phyloP scores from a whole-genome alignment of 768 basidiomycete genomes.

The Mycena metata region DNA sequence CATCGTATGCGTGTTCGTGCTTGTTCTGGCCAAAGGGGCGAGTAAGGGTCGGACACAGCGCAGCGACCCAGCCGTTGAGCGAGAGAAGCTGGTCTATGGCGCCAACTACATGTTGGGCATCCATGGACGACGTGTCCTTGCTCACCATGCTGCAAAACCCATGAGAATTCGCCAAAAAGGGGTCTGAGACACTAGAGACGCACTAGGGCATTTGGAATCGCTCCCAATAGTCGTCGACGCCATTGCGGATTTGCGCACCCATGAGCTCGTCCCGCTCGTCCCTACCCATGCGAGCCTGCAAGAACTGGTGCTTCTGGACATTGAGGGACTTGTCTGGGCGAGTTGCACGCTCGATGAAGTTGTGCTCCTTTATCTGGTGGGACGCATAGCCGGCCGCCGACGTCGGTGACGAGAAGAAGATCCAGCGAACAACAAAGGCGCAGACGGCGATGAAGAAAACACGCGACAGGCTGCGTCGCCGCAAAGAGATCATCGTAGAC shows the following conservation, averaged over 20 bases:
- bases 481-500: conserved; percentile 52
- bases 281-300: conserved; percentile 90
- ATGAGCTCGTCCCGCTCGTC: conserved; percentile 89
- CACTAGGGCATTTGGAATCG: conserved; percentile 93
- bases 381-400: conserved; percentile 42
- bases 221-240: conserved; percentile 91
- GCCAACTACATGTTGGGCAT: conserved; percentile 89
- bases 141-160: conserved; percentile 71
- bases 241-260: conserved; percentile 78
- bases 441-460: conserved; percentile 52
- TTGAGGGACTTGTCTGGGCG: conserved; percentile 84
- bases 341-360: conserved; percentile 68
- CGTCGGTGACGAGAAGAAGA: conserved; percentile 51
- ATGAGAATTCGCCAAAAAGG: conserved; percentile 5
- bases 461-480: conserved; percentile 65
- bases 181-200: conserved; percentile 46
- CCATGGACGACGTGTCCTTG: conserved; percentile 88
- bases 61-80: conserved; percentile 98
- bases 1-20: conserved; percentile 88
- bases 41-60: conserved; percentile 90
- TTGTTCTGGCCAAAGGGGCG: conserved; percentile 97
- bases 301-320: conserved; percentile 87
- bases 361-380: conserved; percentile 63
- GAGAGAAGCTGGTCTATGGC: conserved; percentile 96
- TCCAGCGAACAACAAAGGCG: conserved; percentile 53